phyloP scores from a whole-genome alignment of 2,329 filamentous ascomycete species.

The Venturia asperata region DNA sequence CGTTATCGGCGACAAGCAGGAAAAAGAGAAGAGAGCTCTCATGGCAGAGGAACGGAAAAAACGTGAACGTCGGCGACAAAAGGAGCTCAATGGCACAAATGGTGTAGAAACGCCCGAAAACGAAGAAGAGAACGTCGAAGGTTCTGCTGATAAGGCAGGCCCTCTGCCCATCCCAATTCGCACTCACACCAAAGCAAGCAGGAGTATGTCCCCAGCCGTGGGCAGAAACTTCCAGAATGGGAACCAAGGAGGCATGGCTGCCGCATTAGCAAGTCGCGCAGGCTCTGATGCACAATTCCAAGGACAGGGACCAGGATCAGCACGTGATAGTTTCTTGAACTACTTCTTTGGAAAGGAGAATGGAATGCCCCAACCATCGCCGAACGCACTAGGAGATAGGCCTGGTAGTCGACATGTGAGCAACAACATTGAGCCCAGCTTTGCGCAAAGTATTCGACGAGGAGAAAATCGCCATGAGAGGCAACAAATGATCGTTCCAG shows the following conservation, averaged over 20 bases:
- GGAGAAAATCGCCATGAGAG: slow-evolving; percentile 48
- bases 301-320: slow-evolving; percentile 52
- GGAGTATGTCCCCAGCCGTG: slow-evolving; percentile 78
- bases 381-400: slow-evolving; percentile 34
- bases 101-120: slow-evolving; percentile 55
- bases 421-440: slow-evolving; percentile 71
- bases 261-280: slow-evolving; percentile 59
- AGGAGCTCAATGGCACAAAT: slow-evolving; percentile 72
- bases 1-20: slow-evolving; percentile 89
- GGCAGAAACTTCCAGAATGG: slow-evolving; percentile 57
- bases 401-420: slow-evolving; percentile 60
- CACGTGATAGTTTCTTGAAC: slow-evolving; percentile 88
- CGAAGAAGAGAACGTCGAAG: slow-evolving; percentile 50
- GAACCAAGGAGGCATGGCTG: slow-evolving; percentile 34
- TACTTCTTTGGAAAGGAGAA: slow-evolving; percentile 99
- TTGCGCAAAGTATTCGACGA: slow-evolving; percentile 73
- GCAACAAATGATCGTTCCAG: slow-evolving; percentile 30
- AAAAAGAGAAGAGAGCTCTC: slow-evolving; percentile 76
- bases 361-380: slow-evolving; percentile 40
- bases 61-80: slow-evolving; percentile 72
- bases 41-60: slow-evolving; percentile 80
- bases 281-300: slow-evolving; percentile 54
- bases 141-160: slow-evolving; percentile 47
- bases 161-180: slow-evolving; percentile 47
- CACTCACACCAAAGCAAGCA: slow-evolving; percentile 53